phyloP scores from a whole-genome alignment of 805 yeast genomes.

The Scheffersomyces ergatensis region DNA sequence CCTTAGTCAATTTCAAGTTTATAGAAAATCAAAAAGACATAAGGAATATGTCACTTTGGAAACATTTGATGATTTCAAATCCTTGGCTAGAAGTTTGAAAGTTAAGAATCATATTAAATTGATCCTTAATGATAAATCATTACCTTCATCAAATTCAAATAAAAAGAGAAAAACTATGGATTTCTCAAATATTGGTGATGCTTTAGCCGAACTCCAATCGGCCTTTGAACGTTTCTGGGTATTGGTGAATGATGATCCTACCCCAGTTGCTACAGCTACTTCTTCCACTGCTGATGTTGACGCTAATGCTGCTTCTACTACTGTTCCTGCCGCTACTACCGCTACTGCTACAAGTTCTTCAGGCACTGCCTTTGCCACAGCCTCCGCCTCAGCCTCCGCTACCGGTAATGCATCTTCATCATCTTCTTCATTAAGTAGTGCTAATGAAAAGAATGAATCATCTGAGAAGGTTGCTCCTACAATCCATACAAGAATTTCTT shows the following conservation, averaged over 20 bases:
- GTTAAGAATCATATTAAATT: conserved; percentile 46
- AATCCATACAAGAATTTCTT: conserved; percentile 25
- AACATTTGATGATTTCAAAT: conserved; percentile 36
- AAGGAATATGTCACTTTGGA: conserved; percentile 39
- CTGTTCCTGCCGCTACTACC: conserved; percentile 3
- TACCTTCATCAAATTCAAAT: conserved; percentile 1
- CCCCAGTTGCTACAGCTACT: conserved; percentile 1
- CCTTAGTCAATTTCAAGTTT: conserved; percentile 6
- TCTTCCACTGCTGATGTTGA: neutral
- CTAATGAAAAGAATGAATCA: neutral
- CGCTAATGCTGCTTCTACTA: neutral
- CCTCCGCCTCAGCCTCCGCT: neutral
- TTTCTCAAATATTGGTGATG: conserved; percentile 20
- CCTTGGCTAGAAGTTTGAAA: conserved; percentile 44
- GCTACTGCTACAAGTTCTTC: neutral
- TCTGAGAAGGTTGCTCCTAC: neutral
- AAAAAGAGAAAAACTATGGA: conserved; percentile 13
- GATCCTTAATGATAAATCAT: conserved; percentile 16
- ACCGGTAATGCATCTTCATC: neutral
- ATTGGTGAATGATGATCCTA: conserved; percentile 10
- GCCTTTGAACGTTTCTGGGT: conserved; percentile 27
- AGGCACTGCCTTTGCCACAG: neutral
- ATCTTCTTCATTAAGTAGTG: neutral
- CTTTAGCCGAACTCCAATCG: conserved; percentile 24
- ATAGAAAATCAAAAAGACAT: conserved; percentile 48